These are phyloP conservation scores for Cutaneotrichosporon cavernicola DNA, from an alignment of 1,284 basidiomycete species.

Conservation along the genomic window DNA sequence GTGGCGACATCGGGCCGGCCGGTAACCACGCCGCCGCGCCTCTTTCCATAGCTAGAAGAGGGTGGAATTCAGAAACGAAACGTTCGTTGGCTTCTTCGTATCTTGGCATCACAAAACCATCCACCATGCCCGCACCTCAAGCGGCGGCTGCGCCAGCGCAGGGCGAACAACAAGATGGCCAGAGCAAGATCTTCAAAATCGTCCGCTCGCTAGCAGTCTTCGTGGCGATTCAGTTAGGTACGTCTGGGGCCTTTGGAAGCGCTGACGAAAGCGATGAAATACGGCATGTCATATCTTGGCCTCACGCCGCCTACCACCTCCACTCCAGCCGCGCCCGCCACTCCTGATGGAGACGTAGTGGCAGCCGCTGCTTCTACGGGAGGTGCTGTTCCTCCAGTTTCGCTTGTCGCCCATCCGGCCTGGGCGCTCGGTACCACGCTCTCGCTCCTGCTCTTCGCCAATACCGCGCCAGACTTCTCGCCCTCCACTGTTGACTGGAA, in stretches of 20 bases:
- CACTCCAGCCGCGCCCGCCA: slow-evolving; percentile 10
- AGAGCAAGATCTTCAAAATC: slow-evolving; percentile 27
- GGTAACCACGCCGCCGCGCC: too few relatives aligned
- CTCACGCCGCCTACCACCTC: slow-evolving; percentile 6
- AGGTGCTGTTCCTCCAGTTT: slow-evolving; percentile 5
- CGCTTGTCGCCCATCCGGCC: slow-evolving; percentile 19
- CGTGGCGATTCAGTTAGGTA: slow-evolving; percentile 40
- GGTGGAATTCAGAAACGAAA: too few relatives aligned
- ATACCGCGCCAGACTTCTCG: slow-evolving; percentile 48
- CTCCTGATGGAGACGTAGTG: slow-evolving; percentile 1
- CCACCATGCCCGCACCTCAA: slow-evolving; percentile 16
- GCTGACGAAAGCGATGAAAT: slow-evolving; percentile 38
- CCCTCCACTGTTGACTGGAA: slow-evolving; percentile 55
- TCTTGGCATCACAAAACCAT: not conserved
- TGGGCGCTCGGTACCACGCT: slow-evolving; percentile 54
- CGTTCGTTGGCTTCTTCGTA: too few relatives aligned
- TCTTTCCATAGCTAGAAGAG: too few relatives aligned
- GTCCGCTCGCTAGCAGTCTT: slow-evolving; percentile 37
- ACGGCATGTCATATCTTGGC: slow-evolving; percentile 39
- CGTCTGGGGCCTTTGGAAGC: slow-evolving; percentile 9
- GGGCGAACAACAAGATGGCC: slow-evolving; percentile 18
- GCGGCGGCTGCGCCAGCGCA: slow-evolving; percentile 16
- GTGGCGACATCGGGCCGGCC: too few relatives aligned
- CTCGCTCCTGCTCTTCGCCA: slow-evolving; percentile 70
- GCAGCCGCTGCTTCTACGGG: slow-evolving; percentile 15